Evolutionary conservation across 331 rosid genomes (phyloP), one percentile per base, ranked within the genome.

Genomic region (Acacia concinna): DNA sequence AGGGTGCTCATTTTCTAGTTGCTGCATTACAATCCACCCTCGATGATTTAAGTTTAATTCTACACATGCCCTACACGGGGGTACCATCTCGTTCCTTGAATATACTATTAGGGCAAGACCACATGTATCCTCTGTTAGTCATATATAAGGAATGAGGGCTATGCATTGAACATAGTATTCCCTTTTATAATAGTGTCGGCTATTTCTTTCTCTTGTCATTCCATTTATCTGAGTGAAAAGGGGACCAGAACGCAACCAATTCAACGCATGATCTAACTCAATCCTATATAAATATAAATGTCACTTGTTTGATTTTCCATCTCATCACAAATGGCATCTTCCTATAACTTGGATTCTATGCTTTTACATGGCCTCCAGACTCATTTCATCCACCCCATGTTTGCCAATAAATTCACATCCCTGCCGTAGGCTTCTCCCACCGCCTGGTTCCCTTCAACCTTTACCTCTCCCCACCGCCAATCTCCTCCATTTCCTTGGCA

Each of bases 361-460:
- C n/a, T n/a, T n/a, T n/a, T n/a, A 72, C 1, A 81, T 83, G 85
- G 76, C 73, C 4, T 81, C 85, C 14, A 57, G 62, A 18, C 73
- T 68, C 37, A 0, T 37, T 67, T 52, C 78, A 2, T 37, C 52
- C n/a, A 59, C 79, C 30, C 60, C 17, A 12, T 41, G 4, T 66
- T 65, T 68, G 54, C 64, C 12, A 52, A 13, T 68, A 68, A 23
- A 6, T n/a, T 21, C 0, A 8, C 84, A 37, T 69, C 85, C 87
- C 76, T 66, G 38, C 82, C 71, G 35, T 67, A 13, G 72, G 75
- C 46, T 78, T 87, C 73, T 82, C 89, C 34, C 84, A 18, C 47
- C 8, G 79, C 37, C 1, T 80, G 34, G 23, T 73, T 35, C 79
- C 78, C 21, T 43, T 82, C 40, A 54, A 67, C 40, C 59, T 41